Evolutionary conservation across 192 early-diverging fungal species (phyloP).

Genomic region (Dissophora ornata): DNA sequence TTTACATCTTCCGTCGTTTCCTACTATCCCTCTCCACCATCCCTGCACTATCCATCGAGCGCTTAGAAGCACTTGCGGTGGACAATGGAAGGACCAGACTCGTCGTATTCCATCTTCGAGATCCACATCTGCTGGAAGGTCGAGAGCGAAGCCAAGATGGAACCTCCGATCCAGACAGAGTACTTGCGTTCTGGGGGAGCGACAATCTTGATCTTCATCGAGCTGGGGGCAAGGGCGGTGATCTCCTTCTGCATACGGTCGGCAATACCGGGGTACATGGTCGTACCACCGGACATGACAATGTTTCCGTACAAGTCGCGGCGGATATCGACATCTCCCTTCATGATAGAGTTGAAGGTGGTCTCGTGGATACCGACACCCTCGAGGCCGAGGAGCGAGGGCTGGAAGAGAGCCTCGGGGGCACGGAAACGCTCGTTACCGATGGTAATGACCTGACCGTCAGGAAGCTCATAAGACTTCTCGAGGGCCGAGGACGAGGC

Average conservation of each 20-base stretch:
- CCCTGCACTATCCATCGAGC: neutral
- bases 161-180: no score
- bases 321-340: conserved; percentile 94
- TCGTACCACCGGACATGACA: conserved; percentile 87
- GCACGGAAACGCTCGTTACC: conserved; percentile 98
- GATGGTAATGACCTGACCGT: conserved; percentile 98
- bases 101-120: conserved; percentile 98
- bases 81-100: conserved; percentile 95
- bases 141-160: conserved; percentile 96
- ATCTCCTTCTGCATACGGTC: no score
- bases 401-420: conserved; percentile 98
- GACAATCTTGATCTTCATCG: conserved; percentile 97
- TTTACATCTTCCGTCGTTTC: neutral
- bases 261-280: conserved; percentile 97
- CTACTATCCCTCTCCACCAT: conserved; percentile 9
- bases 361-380: conserved; percentile 95
- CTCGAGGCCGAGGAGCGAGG: conserved; percentile 89
- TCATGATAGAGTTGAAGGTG: conserved; percentile 95
- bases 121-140: conserved; percentile 99
- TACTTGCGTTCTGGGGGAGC: conserved; percentile 96
- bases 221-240: conserved; percentile 90
- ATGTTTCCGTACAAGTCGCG: conserved; percentile 95
- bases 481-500: conserved; percentile 91
- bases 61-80: conserved; percentile 96
- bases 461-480: conserved; percentile 98